phyloP scores from a whole-genome alignment of 2,329 filamentous ascomycete genomes.

The Paecilomyces dactylethromorphus region DNA sequence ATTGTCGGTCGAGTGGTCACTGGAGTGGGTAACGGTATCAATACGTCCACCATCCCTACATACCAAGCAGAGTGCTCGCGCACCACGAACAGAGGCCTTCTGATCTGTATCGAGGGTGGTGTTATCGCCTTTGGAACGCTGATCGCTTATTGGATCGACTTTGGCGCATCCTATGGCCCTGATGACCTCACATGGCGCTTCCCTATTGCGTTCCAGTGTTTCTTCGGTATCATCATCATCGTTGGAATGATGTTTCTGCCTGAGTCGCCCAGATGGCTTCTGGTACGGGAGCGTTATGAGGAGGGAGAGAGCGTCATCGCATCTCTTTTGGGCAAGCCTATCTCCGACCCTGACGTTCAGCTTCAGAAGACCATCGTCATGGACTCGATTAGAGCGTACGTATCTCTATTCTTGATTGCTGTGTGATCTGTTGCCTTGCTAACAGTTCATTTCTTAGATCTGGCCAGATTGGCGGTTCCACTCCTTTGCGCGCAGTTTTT shows the following conservation, averaged over 20 bases:
- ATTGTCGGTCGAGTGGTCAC: constrained; percentile 48
- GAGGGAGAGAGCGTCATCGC: constrained; percentile 43
- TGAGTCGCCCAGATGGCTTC: constrained; percentile 29
- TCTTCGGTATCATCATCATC: constrained; percentile 39
- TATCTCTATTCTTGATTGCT: constrained; percentile 39
- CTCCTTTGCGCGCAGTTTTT: constrained; percentile 7
- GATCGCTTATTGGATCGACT: constrained; percentile 20
- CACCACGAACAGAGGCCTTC: constrained; percentile 47
- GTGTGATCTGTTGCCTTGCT: constrained; percentile 40
- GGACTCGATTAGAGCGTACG: constrained; percentile 47
- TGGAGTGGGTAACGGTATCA: constrained; percentile 51
- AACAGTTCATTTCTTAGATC: background rate
- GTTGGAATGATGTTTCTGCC: constrained; percentile 28
- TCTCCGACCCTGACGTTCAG: constrained; percentile 48
- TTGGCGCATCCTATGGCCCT: constrained; percentile 14
- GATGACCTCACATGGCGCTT: constrained; percentile 37
- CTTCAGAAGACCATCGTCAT: constrained; percentile 53
- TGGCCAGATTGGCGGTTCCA: constrained; percentile 11
- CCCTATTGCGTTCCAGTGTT: constrained; percentile 42
- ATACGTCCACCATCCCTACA: constrained; percentile 49
- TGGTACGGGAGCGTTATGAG: constrained; percentile 43
- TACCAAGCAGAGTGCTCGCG: constrained; percentile 44
- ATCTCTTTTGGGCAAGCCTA: constrained; percentile 35
- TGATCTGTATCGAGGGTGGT: constrained; percentile 50
- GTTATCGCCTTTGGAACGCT: constrained; percentile 28